Evolutionary conservation across 2,329 filamentous ascomycete species (phyloP), one percentile per base, ranked within the genome.

Genomic region (Blumeria graminis): DNA sequence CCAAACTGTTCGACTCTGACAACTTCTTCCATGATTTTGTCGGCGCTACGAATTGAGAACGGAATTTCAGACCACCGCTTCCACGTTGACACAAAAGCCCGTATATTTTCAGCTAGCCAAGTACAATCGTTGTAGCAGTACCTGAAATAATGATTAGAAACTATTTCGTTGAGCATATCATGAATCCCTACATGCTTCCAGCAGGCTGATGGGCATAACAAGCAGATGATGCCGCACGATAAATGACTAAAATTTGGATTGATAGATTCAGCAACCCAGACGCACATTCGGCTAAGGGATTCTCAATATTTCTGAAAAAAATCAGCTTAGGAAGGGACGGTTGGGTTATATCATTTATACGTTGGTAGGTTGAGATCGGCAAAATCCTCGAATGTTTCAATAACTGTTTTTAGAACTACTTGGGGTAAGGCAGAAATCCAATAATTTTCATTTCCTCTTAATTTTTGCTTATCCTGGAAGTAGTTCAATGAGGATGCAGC

Each of bases 351-450:
- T 28, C 5, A 28, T 28, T 28, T 48, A 18, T 32, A 55, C 72
- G 69, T 67, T 60, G 76, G 68, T 43, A 73, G 65, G 28, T 78
- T 77, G 51, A 90, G 69, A 0, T 71, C 73, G 9, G 77, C 76
- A 1, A 74, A 80, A 60, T 84, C 80, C 58, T 81, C 76, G 59
- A 77, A 67, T 33, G 82, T 74, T 11, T 71, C 65, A 22, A 73
- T 71, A 55, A 90, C 78, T 33, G 86, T 74, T 16, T 77, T 73
- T 18, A 89, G 72, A 11, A 96, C 80, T 3, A 81, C 78, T 59
- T 87, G 82, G 0, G 92, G 90, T 67, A 95, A 83, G 1, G 84
- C 84, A 0, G 90, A 95, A 55, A 94, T 84, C 58, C 81, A 85
- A 67, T 94, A 98, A 1, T 77, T 84, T 69, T 98, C 92, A 59